These are phyloP conservation scores for Phyllosticta paracitricarpa DNA, from an alignment of 2,329 filamentous ascomycete genomes.

Conservation along the genomic window DNA sequence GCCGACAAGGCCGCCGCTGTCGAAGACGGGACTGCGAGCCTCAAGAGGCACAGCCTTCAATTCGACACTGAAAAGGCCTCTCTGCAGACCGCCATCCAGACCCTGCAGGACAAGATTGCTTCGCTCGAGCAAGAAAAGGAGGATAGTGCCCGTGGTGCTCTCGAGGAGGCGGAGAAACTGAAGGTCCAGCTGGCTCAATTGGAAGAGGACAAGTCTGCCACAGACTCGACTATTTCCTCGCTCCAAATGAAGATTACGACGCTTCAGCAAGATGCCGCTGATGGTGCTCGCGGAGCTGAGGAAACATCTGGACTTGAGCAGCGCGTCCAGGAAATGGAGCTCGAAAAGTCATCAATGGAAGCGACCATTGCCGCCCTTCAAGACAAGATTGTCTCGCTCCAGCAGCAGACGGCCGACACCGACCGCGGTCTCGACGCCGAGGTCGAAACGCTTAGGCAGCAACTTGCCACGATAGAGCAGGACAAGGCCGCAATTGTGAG, in stretches of 20 bases:
- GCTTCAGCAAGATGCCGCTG: constrained; percentile 1
- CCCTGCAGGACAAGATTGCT: constrained; percentile 6
- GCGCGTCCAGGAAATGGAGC: constrained; percentile 5
- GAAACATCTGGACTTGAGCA: background rate
- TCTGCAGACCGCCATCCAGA: constrained; percentile 3
- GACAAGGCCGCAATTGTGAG: constrained; percentile 1
- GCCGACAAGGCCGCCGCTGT: constrained; percentile 6
- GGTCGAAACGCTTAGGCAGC: constrained; percentile 2
- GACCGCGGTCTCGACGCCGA: constrained; percentile 4
- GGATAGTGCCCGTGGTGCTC: background rate
- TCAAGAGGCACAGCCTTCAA: constrained; percentile 8
- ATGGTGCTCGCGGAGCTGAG: background rate
- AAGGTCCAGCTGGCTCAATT: background rate
- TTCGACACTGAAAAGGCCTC: constrained; percentile 7
- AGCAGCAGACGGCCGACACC: constrained; percentile 4
- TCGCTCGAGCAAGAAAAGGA: constrained; percentile 3
- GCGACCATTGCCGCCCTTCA: constrained; percentile 5
- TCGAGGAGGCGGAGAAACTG: background rate
- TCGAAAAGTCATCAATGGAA: constrained; percentile 5
- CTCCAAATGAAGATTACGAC: constrained; percentile 1
- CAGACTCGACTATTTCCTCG: background rate
- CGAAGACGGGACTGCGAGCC: constrained; percentile 1
- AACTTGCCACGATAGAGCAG: constrained; percentile 2
- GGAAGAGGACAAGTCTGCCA: constrained; percentile 5
- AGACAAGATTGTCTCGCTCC: constrained; percentile 4